These are phyloP conservation scores for Telfairia occidentalis DNA, from an alignment of 331 rosid genomes.

Conservation along the genomic window DNA sequence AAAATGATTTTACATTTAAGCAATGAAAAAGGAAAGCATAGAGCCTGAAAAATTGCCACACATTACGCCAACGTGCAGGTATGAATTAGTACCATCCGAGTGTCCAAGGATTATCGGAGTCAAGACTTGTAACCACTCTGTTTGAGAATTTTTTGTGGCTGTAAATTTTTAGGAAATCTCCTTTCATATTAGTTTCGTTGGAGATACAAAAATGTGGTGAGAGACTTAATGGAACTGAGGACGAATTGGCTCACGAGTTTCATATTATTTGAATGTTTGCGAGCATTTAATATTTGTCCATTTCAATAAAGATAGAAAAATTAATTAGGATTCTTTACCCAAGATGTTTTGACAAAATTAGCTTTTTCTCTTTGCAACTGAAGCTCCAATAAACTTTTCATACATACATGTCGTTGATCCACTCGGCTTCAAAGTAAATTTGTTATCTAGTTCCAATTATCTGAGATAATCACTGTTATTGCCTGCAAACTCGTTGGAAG, in stretches of 20 bases:
- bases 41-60: background rate
- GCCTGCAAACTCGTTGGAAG: background rate
- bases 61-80: background rate
- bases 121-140: background rate
- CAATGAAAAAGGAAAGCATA: background rate
- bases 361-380: background rate
- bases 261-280: background rate
- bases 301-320: background rate
- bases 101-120: background rate
- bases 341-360: background rate
- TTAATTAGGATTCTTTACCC: background rate
- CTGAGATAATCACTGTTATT: background rate
- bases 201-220: background rate
- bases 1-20: conserved; percentile 4
- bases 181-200: background rate
- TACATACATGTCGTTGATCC: background rate
- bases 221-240: background rate
- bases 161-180: background rate
- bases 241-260: background rate
- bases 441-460: background rate
- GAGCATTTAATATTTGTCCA: background rate
- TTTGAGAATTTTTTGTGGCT: background rate
- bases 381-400: background rate
- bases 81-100: background rate
- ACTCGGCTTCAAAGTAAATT: background rate